Evolutionary conservation across 139 green algal genomes (phyloP), one percentile per base, ranked within the genome.

Genomic region (Micractinium sp.): DNA sequence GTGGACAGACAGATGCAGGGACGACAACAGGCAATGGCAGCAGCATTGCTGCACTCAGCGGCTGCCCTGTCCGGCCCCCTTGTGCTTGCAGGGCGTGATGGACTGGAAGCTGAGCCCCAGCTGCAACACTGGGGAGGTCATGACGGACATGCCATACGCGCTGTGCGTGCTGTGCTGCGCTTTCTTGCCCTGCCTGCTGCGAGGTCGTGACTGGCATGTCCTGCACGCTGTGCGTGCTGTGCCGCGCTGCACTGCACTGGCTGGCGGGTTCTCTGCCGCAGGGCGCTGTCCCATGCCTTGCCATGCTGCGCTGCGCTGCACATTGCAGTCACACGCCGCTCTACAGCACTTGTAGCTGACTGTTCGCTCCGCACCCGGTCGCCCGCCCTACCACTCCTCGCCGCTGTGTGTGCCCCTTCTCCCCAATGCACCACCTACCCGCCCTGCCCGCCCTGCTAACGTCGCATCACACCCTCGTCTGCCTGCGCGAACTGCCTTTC

Each of bases 91-190:
- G 81, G 91, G 91, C 14, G n/a, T 91, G 2, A 91, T 95, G 33
- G 91, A 95, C 87, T 94, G 92, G 92, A 93, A 91, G 87, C 91
- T 96, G 38, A 36, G 77, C 80, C 90, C 95, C 16, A 81, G 66
- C 22, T 91, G 86, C 89, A 87, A 93, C 60, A 73, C 83, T 14
- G 87, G 90, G 23, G 96, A 97, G 89, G 82, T 94, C 4, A 97
- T 97, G 95, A 98, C 94, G 1, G 96, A 98, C 92, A 98, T 98
- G 95, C 95, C 93, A 74, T 97, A 97, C 87, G 91, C 94, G 25
- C 92, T 97, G 63, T 95, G 82, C 78, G 82, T 33, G 29, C n/a
- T 19, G 13, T 79, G 73, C 39, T 56, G 47, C 47, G 7, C 9
- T 9, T 9, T 56, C 23, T 15, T 73, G 63, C 63, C 63, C 23